These are phyloP conservation scores for Backusella parvicylindrica DNA, from an alignment of 192 early-diverging fungal genomes.

Conservation along the genomic window DNA sequence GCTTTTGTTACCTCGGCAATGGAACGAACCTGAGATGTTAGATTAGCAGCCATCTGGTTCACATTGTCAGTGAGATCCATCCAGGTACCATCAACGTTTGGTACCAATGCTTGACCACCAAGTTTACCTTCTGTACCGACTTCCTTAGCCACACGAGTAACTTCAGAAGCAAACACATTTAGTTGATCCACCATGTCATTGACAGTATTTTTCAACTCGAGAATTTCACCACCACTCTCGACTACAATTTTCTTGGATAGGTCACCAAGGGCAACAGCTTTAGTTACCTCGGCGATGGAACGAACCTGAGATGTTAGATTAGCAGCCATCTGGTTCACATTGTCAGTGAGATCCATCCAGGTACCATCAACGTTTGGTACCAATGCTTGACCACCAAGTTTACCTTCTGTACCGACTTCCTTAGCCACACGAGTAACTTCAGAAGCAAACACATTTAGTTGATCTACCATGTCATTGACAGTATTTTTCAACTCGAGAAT, in stretches of 20 bases:
- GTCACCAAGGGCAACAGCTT: slow-evolving; percentile 43
- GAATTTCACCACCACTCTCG: slow-evolving; percentile 48
- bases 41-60: slow-evolving; percentile 63
- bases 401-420: slow-evolving; percentile 70
- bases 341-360: slow-evolving; percentile 68
- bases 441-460: slow-evolving; percentile 54
- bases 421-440: slow-evolving; percentile 63
- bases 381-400: slow-evolving; percentile 74
- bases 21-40: slow-evolving; percentile 66
- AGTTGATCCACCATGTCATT: slow-evolving; percentile 68
- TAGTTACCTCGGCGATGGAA: slow-evolving; percentile 47
- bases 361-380: slow-evolving; percentile 68
- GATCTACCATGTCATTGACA: slow-evolving; percentile 64
- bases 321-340: slow-evolving; percentile 52
- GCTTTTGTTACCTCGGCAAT: slow-evolving; percentile 64
- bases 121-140: slow-evolving; percentile 58
- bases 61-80: slow-evolving; percentile 64
- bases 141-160: slow-evolving; percentile 59
- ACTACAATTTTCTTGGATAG: slow-evolving; percentile 37
- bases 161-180: slow-evolving; percentile 59
- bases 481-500: slow-evolving; percentile 56
- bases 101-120: slow-evolving; percentile 57
- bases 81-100: slow-evolving; percentile 64
- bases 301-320: slow-evolving; percentile 47
- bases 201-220: slow-evolving; percentile 46